Conservation (phyloP, 73 alveolate species). For the Blepharisma japonicum region DNA sequence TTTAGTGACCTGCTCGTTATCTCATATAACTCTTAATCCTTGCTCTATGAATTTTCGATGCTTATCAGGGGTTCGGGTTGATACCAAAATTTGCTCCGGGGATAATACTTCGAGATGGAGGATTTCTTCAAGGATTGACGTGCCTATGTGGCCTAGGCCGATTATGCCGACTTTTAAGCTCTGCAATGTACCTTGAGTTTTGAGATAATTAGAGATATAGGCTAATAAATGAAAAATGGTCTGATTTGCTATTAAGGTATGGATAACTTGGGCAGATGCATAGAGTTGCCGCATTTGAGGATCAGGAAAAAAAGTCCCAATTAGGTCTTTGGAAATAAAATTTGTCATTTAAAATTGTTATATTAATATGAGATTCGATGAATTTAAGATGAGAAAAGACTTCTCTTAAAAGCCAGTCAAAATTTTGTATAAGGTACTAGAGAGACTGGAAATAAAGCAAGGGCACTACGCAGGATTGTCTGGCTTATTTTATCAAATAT, state of each 20-base stretch:
- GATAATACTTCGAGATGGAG: not conserved
- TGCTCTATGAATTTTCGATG: not conserved
- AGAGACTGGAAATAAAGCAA: too few species aligned
- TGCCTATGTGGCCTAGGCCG: conserved; percentile 22
- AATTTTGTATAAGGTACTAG: too few species aligned
- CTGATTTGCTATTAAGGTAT: not conserved
- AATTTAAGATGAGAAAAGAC: too few species aligned
- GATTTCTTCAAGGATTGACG: conserved; percentile 3
- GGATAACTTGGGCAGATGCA: not conserved
- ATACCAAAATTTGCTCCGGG: not conserved
- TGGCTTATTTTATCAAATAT: too few species aligned
- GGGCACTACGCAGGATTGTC: too few species aligned
- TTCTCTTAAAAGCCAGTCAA: too few species aligned
- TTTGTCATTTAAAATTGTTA: not conserved
- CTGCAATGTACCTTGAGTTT: not conserved
- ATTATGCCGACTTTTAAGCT: conserved; percentile 20
- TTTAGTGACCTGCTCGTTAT: not conserved
- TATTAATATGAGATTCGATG: too few species aligned
- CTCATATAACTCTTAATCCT: not conserved
- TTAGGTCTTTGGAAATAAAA: conserved; percentile 4
- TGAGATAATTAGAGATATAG: not conserved
- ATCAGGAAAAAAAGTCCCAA: not conserved
- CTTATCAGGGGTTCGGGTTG: conserved; percentile 16
- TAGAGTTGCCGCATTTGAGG: not conserved
- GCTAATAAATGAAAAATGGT: not conserved